Conservation (phyloP, 2,329 filamentous ascomycete genomes). For the Xylariaceae sp. region DNA sequence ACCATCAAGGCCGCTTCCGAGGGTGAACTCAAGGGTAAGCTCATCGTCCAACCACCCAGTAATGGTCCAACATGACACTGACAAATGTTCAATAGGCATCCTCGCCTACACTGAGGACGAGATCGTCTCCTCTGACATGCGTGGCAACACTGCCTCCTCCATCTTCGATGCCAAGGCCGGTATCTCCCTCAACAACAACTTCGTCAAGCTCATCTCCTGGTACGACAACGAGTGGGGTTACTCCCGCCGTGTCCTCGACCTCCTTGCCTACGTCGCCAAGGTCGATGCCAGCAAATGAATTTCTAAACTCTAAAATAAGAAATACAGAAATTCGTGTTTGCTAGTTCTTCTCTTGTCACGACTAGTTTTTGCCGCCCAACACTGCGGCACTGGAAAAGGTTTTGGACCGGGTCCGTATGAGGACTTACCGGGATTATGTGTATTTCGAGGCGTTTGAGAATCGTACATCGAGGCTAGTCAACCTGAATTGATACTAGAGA, state of each 20-base stretch:
- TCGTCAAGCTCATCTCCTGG: slow-evolving; percentile 97
- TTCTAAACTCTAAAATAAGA: slow-evolving; percentile 25
- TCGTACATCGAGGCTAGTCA: slow-evolving; percentile 7
- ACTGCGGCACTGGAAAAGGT: slow-evolving; percentile 5
- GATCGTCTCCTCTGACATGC: slow-evolving; percentile 88
- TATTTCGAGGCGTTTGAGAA: slow-evolving; percentile 12
- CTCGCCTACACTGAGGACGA: slow-evolving; percentile 96
- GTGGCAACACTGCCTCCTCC: slow-evolving; percentile 87
- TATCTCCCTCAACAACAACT: slow-evolving; percentile 97
- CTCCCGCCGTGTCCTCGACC: slow-evolving; percentile 89
- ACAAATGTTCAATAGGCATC: slow-evolving; percentile 54
- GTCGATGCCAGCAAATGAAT: slow-evolving; percentile 56
- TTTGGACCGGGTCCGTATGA: slow-evolving; percentile 4
- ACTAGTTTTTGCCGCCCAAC: not conserved
- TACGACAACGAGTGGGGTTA: slow-evolving; percentile 99
- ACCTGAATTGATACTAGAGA: slow-evolving; percentile 18
- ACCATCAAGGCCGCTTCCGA: slow-evolving; percentile 83
- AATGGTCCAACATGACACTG: not conserved
- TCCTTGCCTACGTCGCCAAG: slow-evolving; percentile 73
- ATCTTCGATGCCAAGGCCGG: slow-evolving; percentile 99
- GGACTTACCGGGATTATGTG: slow-evolving; percentile 1
- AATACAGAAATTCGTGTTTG: not conserved
- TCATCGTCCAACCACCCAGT: not conserved
- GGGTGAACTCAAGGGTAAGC: slow-evolving; percentile 76
- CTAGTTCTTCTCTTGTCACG: not conserved